Percentiles rank a stretch among this genome's conserved stretches.
These are phyloP conservation scores for Starmera stellimalicola DNA, from an alignment of 1,139 yeast genomes.

Conservation along the genomic window DNA sequence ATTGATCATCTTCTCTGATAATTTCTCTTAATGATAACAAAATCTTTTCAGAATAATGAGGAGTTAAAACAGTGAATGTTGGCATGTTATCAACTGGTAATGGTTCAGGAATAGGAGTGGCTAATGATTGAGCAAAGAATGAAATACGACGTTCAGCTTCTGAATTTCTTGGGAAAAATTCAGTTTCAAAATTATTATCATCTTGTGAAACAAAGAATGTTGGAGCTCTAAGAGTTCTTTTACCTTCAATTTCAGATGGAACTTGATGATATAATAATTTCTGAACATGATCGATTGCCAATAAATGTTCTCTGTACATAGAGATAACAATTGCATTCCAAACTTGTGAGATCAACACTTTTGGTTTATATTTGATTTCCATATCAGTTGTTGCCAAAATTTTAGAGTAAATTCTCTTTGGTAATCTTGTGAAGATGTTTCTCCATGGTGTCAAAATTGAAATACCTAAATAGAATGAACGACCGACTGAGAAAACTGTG, in stretches of 20 bases:
- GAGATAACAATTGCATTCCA: constrained; percentile 98
- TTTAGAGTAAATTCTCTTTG: constrained; percentile 97
- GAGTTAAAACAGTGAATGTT: constrained; percentile 93
- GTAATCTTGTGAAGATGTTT: constrained; percentile 93
- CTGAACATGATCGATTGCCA: constrained; percentile 97
- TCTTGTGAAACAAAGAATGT: constrained; percentile 97
- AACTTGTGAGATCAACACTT: constrained; percentile 93
- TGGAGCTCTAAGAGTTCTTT: constrained; percentile 97
- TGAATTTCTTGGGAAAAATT: constrained; percentile 91
- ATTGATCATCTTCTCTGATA: constrained; percentile 97
- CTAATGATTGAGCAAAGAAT: constrained; percentile 96
- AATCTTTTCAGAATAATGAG: constrained; percentile 97
- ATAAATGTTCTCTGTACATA: constrained; percentile 95
- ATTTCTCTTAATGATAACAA: constrained; percentile 90
- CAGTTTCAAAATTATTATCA: constrained; percentile 91
- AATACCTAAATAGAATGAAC: constrained; percentile 96
- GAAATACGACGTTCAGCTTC: constrained; percentile 99
- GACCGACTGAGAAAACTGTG: constrained; percentile 91
- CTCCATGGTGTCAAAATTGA: constrained; percentile 99
- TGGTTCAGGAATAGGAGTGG: constrained; percentile 98
- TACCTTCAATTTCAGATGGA: constrained; percentile 94
- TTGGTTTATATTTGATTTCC: constrained; percentile 98
- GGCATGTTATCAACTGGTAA: constrained; percentile 99
- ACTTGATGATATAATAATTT: constrained; percentile 95
- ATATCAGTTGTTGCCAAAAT: constrained; percentile 95